Conservation (phyloP, 2,329 filamentous ascomycete species). For the Bipolaris gigantea region DNA sequence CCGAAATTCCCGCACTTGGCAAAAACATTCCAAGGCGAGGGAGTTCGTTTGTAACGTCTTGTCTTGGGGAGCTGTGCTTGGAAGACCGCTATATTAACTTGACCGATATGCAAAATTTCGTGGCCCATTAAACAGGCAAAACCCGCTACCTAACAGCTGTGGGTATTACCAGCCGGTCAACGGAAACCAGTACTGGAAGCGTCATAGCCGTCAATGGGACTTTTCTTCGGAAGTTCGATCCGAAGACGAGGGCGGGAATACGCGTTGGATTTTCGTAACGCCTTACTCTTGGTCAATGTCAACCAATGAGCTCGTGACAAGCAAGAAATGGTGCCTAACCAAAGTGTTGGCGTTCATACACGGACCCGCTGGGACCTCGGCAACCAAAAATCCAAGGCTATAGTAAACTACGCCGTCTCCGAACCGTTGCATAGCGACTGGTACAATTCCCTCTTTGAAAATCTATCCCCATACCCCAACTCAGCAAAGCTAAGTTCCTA, state of each 20-base stretch:
- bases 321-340: neutral
- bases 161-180: neutral
- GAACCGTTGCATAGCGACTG: neutral
- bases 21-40: neutral
- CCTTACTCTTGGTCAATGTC: neutral
- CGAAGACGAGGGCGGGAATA: neutral
- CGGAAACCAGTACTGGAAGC: neutral
- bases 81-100: neutral
- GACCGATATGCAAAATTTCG: neutral
- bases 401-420: neutral
- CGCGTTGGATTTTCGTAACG: neutral
- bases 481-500: neutral
- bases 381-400: neutral
- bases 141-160: neutral
- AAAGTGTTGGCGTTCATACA: neutral
- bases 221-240: neutral
- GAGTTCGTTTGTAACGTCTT: neutral
- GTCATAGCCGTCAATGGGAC: neutral
- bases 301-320: neutral
- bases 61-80: neutral
- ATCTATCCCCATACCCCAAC: neutral
- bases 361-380: no score
- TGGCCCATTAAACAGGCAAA: neutral
- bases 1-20: neutral
- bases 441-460: neutral